phyloP scores from a whole-genome alignment of 352 stramenopile species.

The Pythium volutum region DNA sequence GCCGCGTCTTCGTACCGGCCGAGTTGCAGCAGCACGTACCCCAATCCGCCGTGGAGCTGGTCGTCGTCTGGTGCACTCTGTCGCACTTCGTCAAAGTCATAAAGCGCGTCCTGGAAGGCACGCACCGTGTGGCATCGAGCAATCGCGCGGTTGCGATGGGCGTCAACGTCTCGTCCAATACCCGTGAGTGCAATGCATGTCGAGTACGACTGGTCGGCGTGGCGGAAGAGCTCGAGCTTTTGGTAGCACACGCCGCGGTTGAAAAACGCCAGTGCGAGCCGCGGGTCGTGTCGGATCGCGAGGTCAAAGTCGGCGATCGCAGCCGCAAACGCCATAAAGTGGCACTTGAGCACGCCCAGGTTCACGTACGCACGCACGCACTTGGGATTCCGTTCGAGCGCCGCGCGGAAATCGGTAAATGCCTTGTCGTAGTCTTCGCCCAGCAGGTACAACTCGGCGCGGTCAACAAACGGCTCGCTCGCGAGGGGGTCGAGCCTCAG shows the following conservation, averaged over 20 bases:
- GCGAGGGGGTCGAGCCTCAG: slow-evolving; percentile 56
- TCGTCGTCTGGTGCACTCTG: slow-evolving; percentile 66
- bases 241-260: slow-evolving; percentile 76
- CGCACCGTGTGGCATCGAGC: slow-evolving; percentile 44
- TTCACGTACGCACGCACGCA: slow-evolving; percentile 55
- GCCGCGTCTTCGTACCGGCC: slow-evolving; percentile 67
- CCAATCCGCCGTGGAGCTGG: slow-evolving; percentile 58
- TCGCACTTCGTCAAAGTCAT: slow-evolving; percentile 65
- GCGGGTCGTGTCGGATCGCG: slow-evolving; percentile 45
- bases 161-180: slow-evolving; percentile 40
- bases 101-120: slow-evolving; percentile 52
- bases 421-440: slow-evolving; percentile 59
- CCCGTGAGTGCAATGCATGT: slow-evolving; percentile 43
- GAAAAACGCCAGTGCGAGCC: slow-evolving; percentile 43
- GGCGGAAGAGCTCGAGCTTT: slow-evolving; percentile 56
- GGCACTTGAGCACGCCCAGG: slow-evolving; percentile 72
- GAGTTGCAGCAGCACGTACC: slow-evolving; percentile 66
- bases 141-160: slow-evolving; percentile 66
- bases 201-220: slow-evolving; percentile 64
- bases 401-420: slow-evolving; percentile 56
- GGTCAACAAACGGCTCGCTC: slow-evolving; percentile 62
- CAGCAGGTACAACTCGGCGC: slow-evolving; percentile 60
- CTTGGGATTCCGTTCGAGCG: slow-evolving; percentile 47
- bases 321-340: slow-evolving; percentile 57
- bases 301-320: slow-evolving; percentile 72